Conservation (phyloP, 345 rosid genomes). For the Citrus australasica region DNA sequence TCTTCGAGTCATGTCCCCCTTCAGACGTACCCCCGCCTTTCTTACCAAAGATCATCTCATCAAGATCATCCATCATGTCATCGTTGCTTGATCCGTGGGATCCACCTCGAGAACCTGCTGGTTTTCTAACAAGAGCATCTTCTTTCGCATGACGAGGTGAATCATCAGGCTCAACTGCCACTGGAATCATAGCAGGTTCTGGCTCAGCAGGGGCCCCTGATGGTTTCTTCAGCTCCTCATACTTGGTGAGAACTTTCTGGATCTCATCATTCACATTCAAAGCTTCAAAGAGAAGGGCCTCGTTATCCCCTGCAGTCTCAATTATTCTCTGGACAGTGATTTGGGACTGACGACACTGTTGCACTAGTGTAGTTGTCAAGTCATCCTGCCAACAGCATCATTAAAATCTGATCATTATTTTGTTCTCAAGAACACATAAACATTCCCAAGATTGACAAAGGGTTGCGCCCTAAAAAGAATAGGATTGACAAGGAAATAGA, state of each 20-base stretch:
- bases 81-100: constrained; percentile 58
- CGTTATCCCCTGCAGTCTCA: constrained; percentile 77
- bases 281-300: constrained; percentile 86
- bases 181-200: constrained; percentile 90
- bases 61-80: constrained; percentile 95
- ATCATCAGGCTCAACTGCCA: constrained; percentile 78
- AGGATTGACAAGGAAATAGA: not conserved
- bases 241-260: constrained; percentile 70
- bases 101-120: constrained; percentile 56
- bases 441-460: not conserved
- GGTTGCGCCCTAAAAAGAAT: not conserved
- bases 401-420: not conserved
- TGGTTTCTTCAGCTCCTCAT: constrained; percentile 66
- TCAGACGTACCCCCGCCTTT: constrained; percentile 58
- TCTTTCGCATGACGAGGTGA: constrained; percentile 51
- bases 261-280: constrained; percentile 90
- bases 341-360: constrained; percentile 73
- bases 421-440: not conserved
- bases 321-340: constrained; percentile 64
- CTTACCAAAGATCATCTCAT: constrained; percentile 95
- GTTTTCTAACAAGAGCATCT: constrained; percentile 72
- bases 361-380: constrained; percentile 63
- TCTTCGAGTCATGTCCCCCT: constrained; percentile 48
- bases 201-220: constrained; percentile 36
- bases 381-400: constrained; percentile 58